These are phyloP conservation scores for Kernera saxatilis DNA, from an alignment of 345 rosid species.

Conservation along the genomic window DNA sequence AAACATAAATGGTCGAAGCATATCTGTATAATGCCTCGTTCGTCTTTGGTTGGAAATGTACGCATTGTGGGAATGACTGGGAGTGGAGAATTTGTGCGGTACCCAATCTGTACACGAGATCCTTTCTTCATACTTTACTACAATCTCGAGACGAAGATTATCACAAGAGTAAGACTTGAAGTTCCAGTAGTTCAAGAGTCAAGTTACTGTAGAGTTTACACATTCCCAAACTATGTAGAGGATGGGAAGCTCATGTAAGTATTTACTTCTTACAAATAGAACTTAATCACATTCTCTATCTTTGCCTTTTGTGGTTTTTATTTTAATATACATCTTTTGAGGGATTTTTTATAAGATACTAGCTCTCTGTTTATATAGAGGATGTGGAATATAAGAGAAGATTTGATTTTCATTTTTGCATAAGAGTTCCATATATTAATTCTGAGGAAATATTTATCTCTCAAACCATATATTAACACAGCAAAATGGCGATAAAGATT, in stretches of 20 bases:
- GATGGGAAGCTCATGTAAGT: neutral
- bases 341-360: too few species aligned
- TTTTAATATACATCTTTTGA: neutral
- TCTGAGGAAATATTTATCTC: too few species aligned
- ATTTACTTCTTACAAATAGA: neutral
- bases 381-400: too few species aligned
- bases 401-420: too few species aligned
- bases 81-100: neutral
- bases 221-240: neutral
- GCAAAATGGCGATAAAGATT: too few species aligned
- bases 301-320: neutral
- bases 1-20: neutral
- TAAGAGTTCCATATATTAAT: too few species aligned
- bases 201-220: neutral
- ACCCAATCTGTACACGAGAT: neutral
- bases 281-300: neutral
- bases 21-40: neutral
- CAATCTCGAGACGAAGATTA: neutral
- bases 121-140: neutral
- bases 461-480: too few species aligned
- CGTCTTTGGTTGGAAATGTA: neutral
- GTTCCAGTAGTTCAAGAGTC: neutral
- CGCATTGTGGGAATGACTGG: neutral
- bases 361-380: too few species aligned
- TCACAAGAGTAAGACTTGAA: neutral